Evolutionary conservation across 2,329 filamentous ascomycete genomes (phyloP), one percentile per base, ranked within the genome.

Genomic region (Fusarium sp.): DNA sequence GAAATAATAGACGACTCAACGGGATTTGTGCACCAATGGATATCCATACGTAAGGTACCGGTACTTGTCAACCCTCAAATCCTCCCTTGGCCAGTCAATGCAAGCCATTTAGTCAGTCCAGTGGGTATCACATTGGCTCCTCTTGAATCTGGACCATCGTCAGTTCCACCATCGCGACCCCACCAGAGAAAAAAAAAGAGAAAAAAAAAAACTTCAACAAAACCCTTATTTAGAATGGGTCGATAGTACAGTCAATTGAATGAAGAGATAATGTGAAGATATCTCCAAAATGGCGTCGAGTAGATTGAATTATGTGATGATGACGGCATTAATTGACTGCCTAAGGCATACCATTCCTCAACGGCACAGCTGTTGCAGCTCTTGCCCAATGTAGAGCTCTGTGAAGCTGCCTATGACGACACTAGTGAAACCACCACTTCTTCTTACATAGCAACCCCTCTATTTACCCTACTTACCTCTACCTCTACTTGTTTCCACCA

Each of bases 401-500:
- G 21, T 46, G 33, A 33, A 35, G 56, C 46, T 46, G 25, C 60
- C 60, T 63, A 64, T 63, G 59, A 63, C 60, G 60, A 63, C 60
- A 63, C 59, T 40, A 63, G 37, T 47, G 21, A 11, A 23, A 55
- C 43, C 41, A 49, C 35, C 58, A 58, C 50, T 53, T 23, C n/a
- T 25, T 42, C 23, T 21, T 18, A 33, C 35, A 15, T 18, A 20
- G 25, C 9, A 23, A 63, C 60, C 60, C 60, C 60, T 63, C 60
- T 64, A 64, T 64, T 52, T 58, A 58, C 58, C 33, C 35, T 61
- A n/a, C n/a, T n/a, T n/a, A n/a, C n/a, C n/a, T n/a, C n/a, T n/a
- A n/a, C n/a, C n/a, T n/a, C n/a, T n/a, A n/a, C n/a, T 31, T 4
- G 5, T 14, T 39, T 29, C 23, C 48, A 43, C n/a, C 36, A 46